Evolutionary conservation across 306 rosid species (phyloP).

Genomic region (Lablab purpureus): DNA sequence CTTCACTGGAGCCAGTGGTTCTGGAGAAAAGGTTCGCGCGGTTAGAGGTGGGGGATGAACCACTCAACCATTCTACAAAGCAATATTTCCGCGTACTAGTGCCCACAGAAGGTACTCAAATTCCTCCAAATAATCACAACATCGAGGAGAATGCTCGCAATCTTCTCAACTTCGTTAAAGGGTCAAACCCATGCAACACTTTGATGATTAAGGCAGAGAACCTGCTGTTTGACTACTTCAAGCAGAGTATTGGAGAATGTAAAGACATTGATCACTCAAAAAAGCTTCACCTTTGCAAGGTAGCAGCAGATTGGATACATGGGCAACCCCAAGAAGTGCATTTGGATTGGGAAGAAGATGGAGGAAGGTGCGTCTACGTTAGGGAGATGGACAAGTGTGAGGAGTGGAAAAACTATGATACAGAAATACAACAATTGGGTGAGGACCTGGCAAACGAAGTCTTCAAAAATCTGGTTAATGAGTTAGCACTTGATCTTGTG

Average conservation of each 20-base stretch:
- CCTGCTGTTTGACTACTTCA: constrained; percentile 65
- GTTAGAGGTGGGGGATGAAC: constrained; percentile 46
- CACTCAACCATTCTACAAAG: not conserved
- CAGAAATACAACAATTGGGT: constrained; percentile 50
- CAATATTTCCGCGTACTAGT: not conserved
- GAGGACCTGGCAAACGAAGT: constrained; percentile 58
- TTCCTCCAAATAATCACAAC: not conserved
- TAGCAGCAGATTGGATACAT: constrained; percentile 62
- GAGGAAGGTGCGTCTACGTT: constrained; percentile 46
- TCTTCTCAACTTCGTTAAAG: constrained; percentile 46
- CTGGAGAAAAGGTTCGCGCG: constrained; percentile 58
- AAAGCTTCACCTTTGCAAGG: constrained; percentile 43
- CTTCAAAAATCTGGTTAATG: constrained; percentile 56
- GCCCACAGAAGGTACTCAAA: not conserved
- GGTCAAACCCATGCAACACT: constrained; percentile 10
- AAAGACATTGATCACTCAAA: not conserved
- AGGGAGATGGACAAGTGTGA: constrained; percentile 66
- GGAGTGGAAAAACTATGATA: constrained; percentile 53
- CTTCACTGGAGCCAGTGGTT: constrained; percentile 55
- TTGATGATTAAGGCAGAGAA: constrained; percentile 50
- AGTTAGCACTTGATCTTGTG: constrained; percentile 57
- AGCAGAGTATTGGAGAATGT: constrained; percentile 47
- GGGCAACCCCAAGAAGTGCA: constrained; percentile 51
- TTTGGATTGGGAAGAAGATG: constrained; percentile 67
- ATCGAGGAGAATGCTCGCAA: constrained; percentile 43